phyloP scores from a whole-genome alignment of 73 alveolate species.

The Paramecium octaurelia region DNA sequence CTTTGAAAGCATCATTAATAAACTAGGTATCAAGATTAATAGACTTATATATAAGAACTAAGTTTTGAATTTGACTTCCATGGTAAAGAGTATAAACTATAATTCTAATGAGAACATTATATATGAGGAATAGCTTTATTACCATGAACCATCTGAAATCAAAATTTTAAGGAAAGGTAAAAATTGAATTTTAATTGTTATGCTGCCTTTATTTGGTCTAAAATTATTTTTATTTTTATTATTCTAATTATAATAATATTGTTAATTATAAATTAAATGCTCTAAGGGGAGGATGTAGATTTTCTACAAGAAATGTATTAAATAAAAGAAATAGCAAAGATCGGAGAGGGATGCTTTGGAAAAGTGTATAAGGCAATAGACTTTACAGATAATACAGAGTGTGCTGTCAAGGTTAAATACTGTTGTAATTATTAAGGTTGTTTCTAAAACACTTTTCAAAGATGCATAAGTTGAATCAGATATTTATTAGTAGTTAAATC shows the following conservation, averaged over 20 bases:
- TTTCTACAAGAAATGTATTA: neutral
- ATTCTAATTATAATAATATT: neutral
- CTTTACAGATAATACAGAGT: neutral
- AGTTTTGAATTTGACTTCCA: neutral
- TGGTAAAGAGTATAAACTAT: neutral
- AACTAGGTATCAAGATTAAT: neutral
- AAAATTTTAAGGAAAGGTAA: neutral
- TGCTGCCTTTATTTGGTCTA: too few species aligned
- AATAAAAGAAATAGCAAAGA: neutral
- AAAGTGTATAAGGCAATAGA: neutral
- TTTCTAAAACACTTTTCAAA: neutral
- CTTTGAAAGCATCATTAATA: neutral
- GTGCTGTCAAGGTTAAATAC: neutral
- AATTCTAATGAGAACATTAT: neutral
- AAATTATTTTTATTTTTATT: too few species aligned
- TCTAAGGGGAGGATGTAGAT: neutral
- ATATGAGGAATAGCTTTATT: neutral
- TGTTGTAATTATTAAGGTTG: neutral
- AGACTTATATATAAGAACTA: neutral
- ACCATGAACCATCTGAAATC: neutral
- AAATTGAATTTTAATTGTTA: neutral
- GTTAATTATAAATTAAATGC: neutral
- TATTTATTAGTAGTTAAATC: slow-evolving; percentile 17
- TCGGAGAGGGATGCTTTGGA: slow-evolving; percentile 25
- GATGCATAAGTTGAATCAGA: neutral